Conservation (phyloP, 1,139 yeast species). For the Petasospora rhodanensis region DNA sequence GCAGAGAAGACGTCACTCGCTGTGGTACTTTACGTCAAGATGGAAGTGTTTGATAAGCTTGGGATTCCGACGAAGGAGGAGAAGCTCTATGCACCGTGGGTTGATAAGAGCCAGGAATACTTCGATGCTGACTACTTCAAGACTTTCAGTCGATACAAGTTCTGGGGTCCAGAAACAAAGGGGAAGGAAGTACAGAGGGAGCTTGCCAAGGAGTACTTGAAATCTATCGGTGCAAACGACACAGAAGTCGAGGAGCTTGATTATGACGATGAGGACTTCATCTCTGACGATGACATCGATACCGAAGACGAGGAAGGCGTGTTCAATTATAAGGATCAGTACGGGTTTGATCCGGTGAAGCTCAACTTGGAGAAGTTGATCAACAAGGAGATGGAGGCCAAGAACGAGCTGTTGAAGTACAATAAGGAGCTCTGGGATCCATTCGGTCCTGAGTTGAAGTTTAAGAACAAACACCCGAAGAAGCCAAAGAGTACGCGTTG, state of each 20-base stretch:
- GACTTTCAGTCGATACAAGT: slow-evolving; percentile 14
- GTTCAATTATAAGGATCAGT: slow-evolving; percentile 21
- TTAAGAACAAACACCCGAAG: no score
- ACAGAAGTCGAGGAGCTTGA: slow-evolving; percentile 2
- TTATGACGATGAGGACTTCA: slow-evolving; percentile 5
- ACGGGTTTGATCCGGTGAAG: slow-evolving; percentile 20
- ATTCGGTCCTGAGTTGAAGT: no score
- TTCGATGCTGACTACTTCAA: slow-evolving; percentile 19
- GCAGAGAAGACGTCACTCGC: slow-evolving; percentile 4
- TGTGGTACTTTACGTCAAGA: slow-evolving; percentile 3
- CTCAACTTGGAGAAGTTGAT: no score
- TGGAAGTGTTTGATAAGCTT: slow-evolving; percentile 8
- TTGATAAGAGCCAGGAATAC: slow-evolving; percentile 6
- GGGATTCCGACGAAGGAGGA: slow-evolving; percentile 9
- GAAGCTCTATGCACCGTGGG: slow-evolving; percentile 3
- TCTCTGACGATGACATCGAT: slow-evolving; percentile 14
- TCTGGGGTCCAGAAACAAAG: slow-evolving; percentile 9
- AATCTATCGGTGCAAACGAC: slow-evolving; percentile 1
- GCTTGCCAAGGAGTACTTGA: slow-evolving; percentile 5
- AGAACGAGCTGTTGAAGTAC: not conserved
- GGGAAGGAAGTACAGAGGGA: not conserved
- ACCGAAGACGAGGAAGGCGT: slow-evolving; percentile 5
- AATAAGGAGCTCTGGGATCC: slow-evolving; percentile 1
- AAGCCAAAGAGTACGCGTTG: no score
- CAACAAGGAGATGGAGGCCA: slow-evolving; percentile 3